Evolutionary conservation across 352 stramenopile species (phyloP), one percentile per base, ranked within the genome.

Genomic region (Phytophthora idaei): DNA sequence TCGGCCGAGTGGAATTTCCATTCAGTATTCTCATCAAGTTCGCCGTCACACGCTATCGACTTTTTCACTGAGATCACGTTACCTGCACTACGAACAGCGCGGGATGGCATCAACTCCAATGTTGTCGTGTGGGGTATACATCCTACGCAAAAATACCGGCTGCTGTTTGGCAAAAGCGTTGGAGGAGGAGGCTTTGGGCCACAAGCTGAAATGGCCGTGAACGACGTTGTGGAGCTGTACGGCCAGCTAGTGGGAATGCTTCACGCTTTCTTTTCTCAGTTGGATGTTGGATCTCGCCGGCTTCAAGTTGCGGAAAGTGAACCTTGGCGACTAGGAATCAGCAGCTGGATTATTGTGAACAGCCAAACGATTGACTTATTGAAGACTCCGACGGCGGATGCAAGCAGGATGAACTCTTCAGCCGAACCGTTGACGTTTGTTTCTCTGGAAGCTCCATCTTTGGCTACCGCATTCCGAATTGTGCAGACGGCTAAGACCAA

Each of bases 401-500:
- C 11, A 39, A 28, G 8, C 5, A 48, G 15, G 14, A 46, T 44
- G 46, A 28, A 28, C n/a, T 15, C 64, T 28, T 49, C 28, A 46
- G 52, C 56, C 14, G 31, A 71, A 31, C 49, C 68, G 12, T 28
- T 85, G 8, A 73, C 74, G 10, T 92, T 92, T 61, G 70, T 79
- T 14, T 85, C 77, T 10, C 28, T 92, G 2, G 80, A 90, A 55
- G 80, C 81, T 7, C 64, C 63, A 34, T 79, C 69, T 5, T 69
- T 90, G 25, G 53, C 63, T 11, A 69, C 42, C 10, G 84, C 84
- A 15, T 80, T 85, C 56, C 67, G 75, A 6, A 85, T 87, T 32
- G 56, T 92, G 14, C 84, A 92, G 31, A 86, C 61, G 5, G 81
- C 84, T 21, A 92, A 92, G 64, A 90, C 84, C 1, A 89, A 90